These are phyloP conservation scores for Torulaspora maleeae DNA, from an alignment of 805 yeast species.

Conservation along the genomic window DNA sequence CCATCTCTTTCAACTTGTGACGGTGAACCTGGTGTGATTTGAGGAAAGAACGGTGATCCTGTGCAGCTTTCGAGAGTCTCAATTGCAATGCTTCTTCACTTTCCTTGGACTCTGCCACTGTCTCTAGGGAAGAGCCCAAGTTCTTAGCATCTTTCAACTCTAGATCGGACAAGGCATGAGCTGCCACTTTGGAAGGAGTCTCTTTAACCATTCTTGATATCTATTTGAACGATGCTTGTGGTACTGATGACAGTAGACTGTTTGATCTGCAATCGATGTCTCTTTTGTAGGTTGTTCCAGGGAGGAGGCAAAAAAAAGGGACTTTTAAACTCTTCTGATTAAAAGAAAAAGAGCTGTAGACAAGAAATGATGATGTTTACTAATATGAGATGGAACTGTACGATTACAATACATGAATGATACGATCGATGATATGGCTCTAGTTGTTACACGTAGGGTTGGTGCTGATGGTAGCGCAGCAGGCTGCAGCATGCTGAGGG, in stretches of 20 bases:
- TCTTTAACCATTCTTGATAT: constrained; percentile 38
- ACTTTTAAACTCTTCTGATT: background rate
- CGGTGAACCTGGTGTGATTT: constrained; percentile 63
- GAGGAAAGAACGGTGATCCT: constrained; percentile 53
- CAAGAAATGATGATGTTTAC: too few species aligned
- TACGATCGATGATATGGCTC: too few species aligned
- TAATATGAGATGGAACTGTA: too few species aligned
- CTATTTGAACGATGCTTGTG: background rate
- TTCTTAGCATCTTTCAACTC: constrained; percentile 45
- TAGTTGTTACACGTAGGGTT: background rate
- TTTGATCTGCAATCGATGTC: background rate
- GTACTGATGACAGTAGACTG: background rate
- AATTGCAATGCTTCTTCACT: constrained; percentile 21
- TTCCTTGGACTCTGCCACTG: constrained; percentile 35
- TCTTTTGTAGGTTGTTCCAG: too few species aligned
- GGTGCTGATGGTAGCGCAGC: background rate
- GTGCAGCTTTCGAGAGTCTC: constrained; percentile 34
- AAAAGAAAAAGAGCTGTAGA: background rate
- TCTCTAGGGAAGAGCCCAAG: constrained; percentile 41
- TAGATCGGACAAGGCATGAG: constrained; percentile 49
- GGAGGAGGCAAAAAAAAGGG: too few species aligned
- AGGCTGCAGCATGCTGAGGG: background rate
- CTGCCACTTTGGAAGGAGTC: constrained; percentile 69
- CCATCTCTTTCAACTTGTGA: constrained; percentile 65
- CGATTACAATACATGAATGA: too few species aligned